A percentile compares a stretch with the other conserved stretches of the same genome.
Conservation (phyloP, 2,329 filamentous ascomycete species). For the Cadophora gregata region DNA sequence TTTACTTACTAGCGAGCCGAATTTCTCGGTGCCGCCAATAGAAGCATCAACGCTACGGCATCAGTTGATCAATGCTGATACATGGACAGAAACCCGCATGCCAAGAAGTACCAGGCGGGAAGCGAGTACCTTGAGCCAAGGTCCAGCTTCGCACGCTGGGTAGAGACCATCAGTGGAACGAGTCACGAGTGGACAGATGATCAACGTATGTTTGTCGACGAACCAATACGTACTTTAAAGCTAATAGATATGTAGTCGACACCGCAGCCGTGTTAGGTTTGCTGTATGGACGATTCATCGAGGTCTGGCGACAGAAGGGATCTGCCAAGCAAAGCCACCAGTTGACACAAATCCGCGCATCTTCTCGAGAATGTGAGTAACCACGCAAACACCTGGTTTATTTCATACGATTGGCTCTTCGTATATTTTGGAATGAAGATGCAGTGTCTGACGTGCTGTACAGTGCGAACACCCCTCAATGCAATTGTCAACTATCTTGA, state of each 20-base stretch:
- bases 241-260: constrained; percentile 27
- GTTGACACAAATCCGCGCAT: constrained; percentile 36
- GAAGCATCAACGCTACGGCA: no score
- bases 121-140: constrained; percentile 37
- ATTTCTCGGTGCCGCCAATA: no score
- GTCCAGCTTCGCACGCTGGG: constrained; percentile 34
- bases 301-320: constrained; percentile 37
- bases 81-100: constrained; percentile 31
- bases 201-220: constrained; percentile 18
- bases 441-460: background rate
- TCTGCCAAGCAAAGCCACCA: constrained; percentile 29
- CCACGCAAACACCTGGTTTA: no score
- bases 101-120: constrained; percentile 28
- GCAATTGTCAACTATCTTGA: constrained; percentile 38
- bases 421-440: no score
- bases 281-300: constrained; percentile 38
- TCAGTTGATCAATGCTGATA: background rate
- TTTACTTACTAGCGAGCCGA: no score
- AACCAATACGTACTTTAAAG: background rate
- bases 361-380: constrained; percentile 30
- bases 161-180: constrained; percentile 34
- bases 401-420: no score
- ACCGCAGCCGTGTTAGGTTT: constrained; percentile 35
- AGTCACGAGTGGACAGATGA: constrained; percentile 37
- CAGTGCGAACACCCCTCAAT: constrained; percentile 36